Base-by-base conservation (phyloP, 352 stramenopile genomes). In the Phytophthora hybrid region DNA sequence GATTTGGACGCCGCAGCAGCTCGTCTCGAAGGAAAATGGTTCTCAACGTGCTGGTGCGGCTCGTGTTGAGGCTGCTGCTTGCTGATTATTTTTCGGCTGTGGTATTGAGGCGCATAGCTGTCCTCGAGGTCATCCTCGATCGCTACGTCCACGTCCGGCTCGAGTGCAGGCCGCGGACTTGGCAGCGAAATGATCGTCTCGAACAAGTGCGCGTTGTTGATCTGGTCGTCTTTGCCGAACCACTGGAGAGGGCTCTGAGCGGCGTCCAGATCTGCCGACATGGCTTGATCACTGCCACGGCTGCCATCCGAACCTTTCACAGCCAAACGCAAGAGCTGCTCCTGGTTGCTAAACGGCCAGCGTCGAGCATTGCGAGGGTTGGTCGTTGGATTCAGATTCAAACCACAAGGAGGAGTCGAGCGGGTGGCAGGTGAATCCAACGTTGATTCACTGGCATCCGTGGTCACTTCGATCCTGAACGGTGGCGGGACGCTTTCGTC, bases 391-490 rank as follows among this genome's bases (percentile, higher is more conserved):
- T 31, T 31, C 4, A 31, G 1, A 5, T 59, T 58, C 9, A 23
- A 13, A 5, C 32, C 26, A 7, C 29, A 46, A 54, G 32, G 34
- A 46, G 37, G 13, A 14, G 53, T 26, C 2, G 29, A 63, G 16
- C 53, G 52, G 11, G 69, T 41, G 14, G 63, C 53, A 7, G 64
- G 60, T 1, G 65, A 76, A n/a, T 74, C 55, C n/a, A 64, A 21
- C 1, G 51, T 64, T 1, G 55, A 2, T 21, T 74, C 58, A 8
- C 63, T 63, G 2, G 77, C 75, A 55, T 90, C 76, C 0, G 86
- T 96, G 4, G 87, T 93, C 52, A 96, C 88, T 65, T 96, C 73
- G 23, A 96, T 93, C 8, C 82, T 76, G 57, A 96, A 96, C n/a
- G 89, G 89, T 4, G 86, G 84, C 0, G 89, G 89, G 4, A 95